Conservation (phyloP, 108 stramenopile genomes). For the Skeletonema potamos region DNA sequence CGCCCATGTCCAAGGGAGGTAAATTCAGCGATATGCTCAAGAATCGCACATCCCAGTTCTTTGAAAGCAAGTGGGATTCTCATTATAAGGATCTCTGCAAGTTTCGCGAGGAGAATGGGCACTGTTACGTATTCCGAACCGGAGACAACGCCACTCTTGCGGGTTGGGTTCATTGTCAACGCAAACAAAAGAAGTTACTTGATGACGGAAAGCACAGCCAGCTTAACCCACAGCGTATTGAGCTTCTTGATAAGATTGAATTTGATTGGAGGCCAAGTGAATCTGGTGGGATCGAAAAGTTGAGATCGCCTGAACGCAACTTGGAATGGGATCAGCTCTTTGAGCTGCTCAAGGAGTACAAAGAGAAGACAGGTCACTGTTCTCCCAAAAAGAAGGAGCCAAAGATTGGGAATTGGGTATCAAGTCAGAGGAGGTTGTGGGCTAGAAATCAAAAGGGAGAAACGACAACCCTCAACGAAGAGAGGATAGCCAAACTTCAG, state of each 20-base stretch:
- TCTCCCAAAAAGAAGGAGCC: constrained; percentile 5
- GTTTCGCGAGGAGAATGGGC: constrained; percentile 20
- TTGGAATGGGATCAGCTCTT: constrained; percentile 11
- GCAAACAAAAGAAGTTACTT: constrained; percentile 12
- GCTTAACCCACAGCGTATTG: constrained; percentile 62
- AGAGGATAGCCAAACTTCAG: constrained; percentile 42
- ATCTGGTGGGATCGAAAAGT: not conserved
- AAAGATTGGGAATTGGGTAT: constrained; percentile 1
- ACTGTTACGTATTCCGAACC: constrained; percentile 13
- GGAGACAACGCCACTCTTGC: constrained; percentile 6
- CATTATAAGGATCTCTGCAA: constrained; percentile 10
- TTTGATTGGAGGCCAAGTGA: constrained; percentile 57
- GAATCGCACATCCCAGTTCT: not conserved
- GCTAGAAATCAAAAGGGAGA: constrained; percentile 32
- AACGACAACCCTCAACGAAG: constrained; percentile 48
- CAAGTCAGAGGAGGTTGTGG: constrained; percentile 1
- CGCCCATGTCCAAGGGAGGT: constrained; percentile 19
- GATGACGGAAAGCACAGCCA: constrained; percentile 14
- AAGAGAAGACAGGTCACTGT: constrained; percentile 3
- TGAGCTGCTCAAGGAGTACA: not conserved
- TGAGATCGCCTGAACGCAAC: not conserved
- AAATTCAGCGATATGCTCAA: constrained; percentile 5
- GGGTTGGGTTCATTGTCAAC: constrained; percentile 21
- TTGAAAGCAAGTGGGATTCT: constrained; percentile 1
- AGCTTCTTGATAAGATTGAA: constrained; percentile 56